A percentile compares a stretch with the other conserved stretches of the same genome.
These are phyloP conservation scores for Cordyceps sp. DNA, from an alignment of 2,329 filamentous ascomycete genomes.

Conservation along the genomic window DNA sequence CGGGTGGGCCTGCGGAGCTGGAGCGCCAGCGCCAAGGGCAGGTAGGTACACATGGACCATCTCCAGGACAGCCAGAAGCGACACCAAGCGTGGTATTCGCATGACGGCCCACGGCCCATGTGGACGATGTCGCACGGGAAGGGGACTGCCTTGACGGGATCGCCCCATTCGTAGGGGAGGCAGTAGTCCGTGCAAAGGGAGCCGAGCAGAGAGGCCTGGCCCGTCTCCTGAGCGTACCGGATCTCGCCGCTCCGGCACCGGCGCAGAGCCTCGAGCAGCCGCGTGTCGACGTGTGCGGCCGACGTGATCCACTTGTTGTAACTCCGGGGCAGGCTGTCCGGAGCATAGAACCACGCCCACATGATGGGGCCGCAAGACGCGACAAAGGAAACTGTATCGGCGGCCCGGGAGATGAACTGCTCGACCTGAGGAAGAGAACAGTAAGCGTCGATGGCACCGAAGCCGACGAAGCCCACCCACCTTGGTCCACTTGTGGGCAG, in stretches of 20 bases:
- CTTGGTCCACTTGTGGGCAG: background rate
- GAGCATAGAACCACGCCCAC: conserved; percentile 78
- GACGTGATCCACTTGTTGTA: conserved; percentile 74
- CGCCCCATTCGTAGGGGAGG: conserved; percentile 54
- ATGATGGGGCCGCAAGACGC: conserved; percentile 60
- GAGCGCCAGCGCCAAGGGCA: conserved; percentile 56
- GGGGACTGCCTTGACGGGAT: conserved; percentile 51
- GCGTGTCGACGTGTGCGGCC: conserved; percentile 57
- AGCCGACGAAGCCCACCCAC: too few relatives aligned
- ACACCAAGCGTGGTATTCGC: conserved; percentile 55
- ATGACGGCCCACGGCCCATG: conserved; percentile 57
- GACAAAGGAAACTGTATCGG: conserved; percentile 58
- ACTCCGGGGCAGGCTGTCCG: conserved; percentile 49
- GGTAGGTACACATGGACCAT: conserved; percentile 61
- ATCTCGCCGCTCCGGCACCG: conserved; percentile 46
- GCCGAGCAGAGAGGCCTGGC: conserved; percentile 49
- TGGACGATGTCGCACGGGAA: conserved; percentile 76
- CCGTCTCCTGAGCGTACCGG: conserved; percentile 57
- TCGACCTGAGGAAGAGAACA: too few relatives aligned
- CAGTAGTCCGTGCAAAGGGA: conserved; percentile 57
- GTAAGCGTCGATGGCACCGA: too few relatives aligned
- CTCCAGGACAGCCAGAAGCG: conserved; percentile 54
- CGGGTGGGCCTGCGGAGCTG: conserved; percentile 30
- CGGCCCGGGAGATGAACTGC: conserved; percentile 16
- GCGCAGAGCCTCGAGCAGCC: conserved; percentile 59